Percentiles rank a stretch among this genome's conserved stretches.
Evolutionary conservation across 1,284 basidiomycete genomes (phyloP).

Genomic region (Phellinidium pouzarii): DNA sequence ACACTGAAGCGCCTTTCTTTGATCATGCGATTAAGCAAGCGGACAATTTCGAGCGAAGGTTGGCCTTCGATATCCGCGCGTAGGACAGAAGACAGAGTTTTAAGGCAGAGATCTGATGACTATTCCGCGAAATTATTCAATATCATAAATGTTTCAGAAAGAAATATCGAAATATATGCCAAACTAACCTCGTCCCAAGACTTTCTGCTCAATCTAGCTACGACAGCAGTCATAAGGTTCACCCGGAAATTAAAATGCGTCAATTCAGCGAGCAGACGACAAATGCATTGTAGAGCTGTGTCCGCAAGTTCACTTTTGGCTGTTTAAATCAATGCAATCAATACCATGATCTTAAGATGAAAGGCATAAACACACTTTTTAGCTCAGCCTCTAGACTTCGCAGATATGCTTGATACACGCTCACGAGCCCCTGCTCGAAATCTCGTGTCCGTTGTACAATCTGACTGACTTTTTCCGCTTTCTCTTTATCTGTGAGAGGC

Average conservation of each 20-base stretch:
- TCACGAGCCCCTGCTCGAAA: constrained; percentile 94
- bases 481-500: constrained; percentile 83
- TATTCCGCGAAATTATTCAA: constrained; percentile 25
- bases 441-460: constrained; percentile 87
- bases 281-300: constrained; percentile 79
- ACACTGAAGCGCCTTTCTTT: constrained; percentile 90
- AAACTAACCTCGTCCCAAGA: constrained; percentile 78
- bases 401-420: constrained; percentile 85
- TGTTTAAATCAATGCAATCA: constrained; percentile 35
- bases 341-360: constrained; percentile 17
- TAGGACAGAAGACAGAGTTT: constrained; percentile 78
- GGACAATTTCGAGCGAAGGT: constrained; percentile 84
- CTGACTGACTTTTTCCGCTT: constrained; percentile 90
- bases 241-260: constrained; percentile 97
- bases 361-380: constrained; percentile 50
- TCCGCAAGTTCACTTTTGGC: constrained; percentile 69
- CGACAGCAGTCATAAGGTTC: constrained; percentile 87
- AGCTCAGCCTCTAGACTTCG: constrained; percentile 80
- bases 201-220: constrained; percentile 78
- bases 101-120: constrained; percentile 78
- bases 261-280: constrained; percentile 73
- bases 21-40: constrained; percentile 91
- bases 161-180: constrained; percentile 14
- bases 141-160: constrained; percentile 6
- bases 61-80: constrained; percentile 72